Conservation (phyloP, 495 filamentous ascomycete genomes). For the Pyronema omphalodes region DNA sequence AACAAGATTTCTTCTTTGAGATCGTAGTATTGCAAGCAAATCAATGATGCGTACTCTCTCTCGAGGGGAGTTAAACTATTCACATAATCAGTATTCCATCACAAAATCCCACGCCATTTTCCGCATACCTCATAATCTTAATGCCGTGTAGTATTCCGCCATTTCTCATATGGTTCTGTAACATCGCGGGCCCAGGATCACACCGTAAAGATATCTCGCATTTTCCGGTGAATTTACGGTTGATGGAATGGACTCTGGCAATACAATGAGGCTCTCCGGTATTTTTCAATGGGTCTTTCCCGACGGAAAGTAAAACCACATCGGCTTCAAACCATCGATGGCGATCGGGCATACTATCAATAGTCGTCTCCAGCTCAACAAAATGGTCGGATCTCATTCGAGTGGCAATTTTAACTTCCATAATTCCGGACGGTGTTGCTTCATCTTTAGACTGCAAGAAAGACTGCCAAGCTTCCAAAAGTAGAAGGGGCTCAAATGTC, state of each 20-base stretch:
- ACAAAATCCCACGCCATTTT: slow-evolving; percentile 30
- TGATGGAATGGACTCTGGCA: slow-evolving; percentile 61
- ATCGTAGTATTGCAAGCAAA: slow-evolving; percentile 85
- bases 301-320: slow-evolving; percentile 65
- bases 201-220: slow-evolving; percentile 66
- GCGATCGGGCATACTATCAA: slow-evolving; percentile 47
- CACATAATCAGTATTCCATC: not conserved
- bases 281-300: slow-evolving; percentile 41
- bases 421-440: slow-evolving; percentile 44
- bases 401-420: slow-evolving; percentile 68
- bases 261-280: slow-evolving; percentile 57
- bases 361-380: slow-evolving; percentile 69
- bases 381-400: slow-evolving; percentile 82
- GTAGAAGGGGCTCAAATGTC: slow-evolving; percentile 76
- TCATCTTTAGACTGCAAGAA: slow-evolving; percentile 84
- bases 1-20: slow-evolving; percentile 75
- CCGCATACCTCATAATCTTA: slow-evolving; percentile 31
- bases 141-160: slow-evolving; percentile 21
- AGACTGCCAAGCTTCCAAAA: slow-evolving; percentile 89
- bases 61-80: slow-evolving; percentile 73
- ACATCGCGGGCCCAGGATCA: slow-evolving; percentile 41
- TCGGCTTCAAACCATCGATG: slow-evolving; percentile 53
- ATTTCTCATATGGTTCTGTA: slow-evolving; percentile 23
- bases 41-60: slow-evolving; percentile 80
- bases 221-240: slow-evolving; percentile 49